Conservation (phyloP, 768 basidiomycete species). For the Trametes cubensis region DNA sequence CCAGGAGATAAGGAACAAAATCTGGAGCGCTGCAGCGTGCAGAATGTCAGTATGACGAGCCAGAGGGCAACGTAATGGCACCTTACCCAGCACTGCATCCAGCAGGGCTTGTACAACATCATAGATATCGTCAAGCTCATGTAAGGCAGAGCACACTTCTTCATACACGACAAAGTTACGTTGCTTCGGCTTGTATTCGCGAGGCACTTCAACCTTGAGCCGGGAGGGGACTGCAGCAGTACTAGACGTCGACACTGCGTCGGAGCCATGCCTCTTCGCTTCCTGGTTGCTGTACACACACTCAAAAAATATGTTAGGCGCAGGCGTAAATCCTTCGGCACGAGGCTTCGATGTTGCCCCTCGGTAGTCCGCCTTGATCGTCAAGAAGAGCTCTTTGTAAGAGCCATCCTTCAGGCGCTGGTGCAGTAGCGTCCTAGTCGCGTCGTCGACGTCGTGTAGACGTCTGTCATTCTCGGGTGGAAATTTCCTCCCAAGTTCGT, state of each 20-base stretch:
- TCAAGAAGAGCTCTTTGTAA: slow-evolving; percentile 7
- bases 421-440: slow-evolving; percentile 1
- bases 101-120: slow-evolving; percentile 3
- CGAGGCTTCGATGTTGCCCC: slow-evolving; percentile 1
- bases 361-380: slow-evolving; percentile 8
- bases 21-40: slow-evolving; percentile 2
- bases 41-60: not conserved
- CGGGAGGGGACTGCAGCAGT: not conserved
- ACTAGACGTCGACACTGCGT: not conserved
- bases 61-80: not conserved
- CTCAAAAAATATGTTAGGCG: not conserved
- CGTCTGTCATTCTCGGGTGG: not conserved
- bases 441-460: slow-evolving; percentile 2
- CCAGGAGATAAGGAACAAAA: slow-evolving; percentile 1
- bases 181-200: slow-evolving; percentile 7
- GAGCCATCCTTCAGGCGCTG: slow-evolving; percentile 4
- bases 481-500: slow-evolving; percentile 1
- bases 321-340: slow-evolving; percentile 8
- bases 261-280: not conserved
- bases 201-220: not conserved
- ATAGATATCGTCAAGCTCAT: slow-evolving; percentile 9
- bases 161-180: slow-evolving; percentile 9
- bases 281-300: not conserved
- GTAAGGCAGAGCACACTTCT: slow-evolving; percentile 9
- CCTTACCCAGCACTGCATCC: not conserved